These are phyloP conservation scores for Candida germanica DNA, from an alignment of 805 yeast species.

Conservation along the genomic window DNA sequence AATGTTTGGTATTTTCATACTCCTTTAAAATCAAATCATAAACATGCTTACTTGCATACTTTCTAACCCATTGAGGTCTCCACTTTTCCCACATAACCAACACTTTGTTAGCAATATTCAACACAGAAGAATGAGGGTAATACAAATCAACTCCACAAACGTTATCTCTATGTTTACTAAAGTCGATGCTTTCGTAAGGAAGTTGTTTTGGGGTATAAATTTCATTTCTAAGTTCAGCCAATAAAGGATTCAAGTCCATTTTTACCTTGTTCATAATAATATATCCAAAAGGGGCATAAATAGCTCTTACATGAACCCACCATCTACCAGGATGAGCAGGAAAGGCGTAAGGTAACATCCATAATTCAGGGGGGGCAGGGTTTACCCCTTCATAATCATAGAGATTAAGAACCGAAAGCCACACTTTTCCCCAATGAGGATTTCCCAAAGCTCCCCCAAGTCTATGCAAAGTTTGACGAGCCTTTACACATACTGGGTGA, in stretches of 20 bases:
- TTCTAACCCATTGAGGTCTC: slow-evolving; percentile 72
- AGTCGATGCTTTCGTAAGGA: slow-evolving; percentile 67
- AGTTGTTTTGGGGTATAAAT: slow-evolving; percentile 52
- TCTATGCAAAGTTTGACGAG: slow-evolving; percentile 62
- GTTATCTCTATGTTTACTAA: slow-evolving; percentile 67
- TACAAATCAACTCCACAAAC: slow-evolving; percentile 92
- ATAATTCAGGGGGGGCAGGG: slow-evolving; percentile 96
- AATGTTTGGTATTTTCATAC: slow-evolving; percentile 67
- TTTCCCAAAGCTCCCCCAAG: slow-evolving; percentile 87
- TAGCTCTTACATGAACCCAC: slow-evolving; percentile 99
- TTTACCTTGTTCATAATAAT: slow-evolving; percentile 54
- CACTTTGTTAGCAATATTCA: slow-evolving; percentile 59
- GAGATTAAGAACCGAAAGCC: slow-evolving; percentile 76
- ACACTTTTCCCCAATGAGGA: slow-evolving; percentile 98
- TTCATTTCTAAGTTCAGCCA: slow-evolving; percentile 68
- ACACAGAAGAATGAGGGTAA: slow-evolving; percentile 78
- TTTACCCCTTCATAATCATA: slow-evolving; percentile 97
- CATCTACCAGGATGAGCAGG: slow-evolving; percentile 94
- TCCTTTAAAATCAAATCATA: slow-evolving; percentile 73
- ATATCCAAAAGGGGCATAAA: slow-evolving; percentile 85
- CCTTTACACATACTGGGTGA: slow-evolving; percentile 77
- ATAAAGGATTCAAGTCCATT: slow-evolving; percentile 61
- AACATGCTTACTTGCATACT: slow-evolving; percentile 48
- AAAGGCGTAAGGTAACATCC: slow-evolving; percentile 76
- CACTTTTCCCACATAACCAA: slow-evolving; percentile 66